Evolutionary conservation across 2,329 filamentous ascomycete genomes (phyloP).

Genomic region (Pyrenophora teres): DNA sequence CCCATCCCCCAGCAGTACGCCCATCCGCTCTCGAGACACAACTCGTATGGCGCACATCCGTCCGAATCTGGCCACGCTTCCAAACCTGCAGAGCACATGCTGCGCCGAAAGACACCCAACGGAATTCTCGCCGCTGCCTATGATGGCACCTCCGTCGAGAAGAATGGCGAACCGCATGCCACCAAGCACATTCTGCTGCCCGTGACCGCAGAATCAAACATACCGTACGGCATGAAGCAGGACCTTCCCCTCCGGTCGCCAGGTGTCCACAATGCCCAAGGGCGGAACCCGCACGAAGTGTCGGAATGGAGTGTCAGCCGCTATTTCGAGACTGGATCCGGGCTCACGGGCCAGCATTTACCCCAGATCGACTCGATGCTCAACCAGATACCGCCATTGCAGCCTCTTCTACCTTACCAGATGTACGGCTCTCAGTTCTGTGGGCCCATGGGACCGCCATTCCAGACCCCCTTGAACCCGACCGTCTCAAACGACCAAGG

Average conservation of each 20-base stretch:
- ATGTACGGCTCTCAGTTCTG: slow-evolving; percentile 43
- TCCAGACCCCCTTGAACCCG: slow-evolving; percentile 44
- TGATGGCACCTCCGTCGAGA: slow-evolving; percentile 78
- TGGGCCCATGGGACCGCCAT: slow-evolving; percentile 39
- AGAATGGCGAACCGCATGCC: slow-evolving; percentile 73
- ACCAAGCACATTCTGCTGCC: slow-evolving; percentile 83
- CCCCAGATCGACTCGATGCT: slow-evolving; percentile 66
- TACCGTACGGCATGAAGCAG: slow-evolving; percentile 42
- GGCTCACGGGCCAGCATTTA: slow-evolving; percentile 48
- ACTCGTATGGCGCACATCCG: slow-evolving; percentile 41
- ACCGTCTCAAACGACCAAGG: slow-evolving; percentile 50
- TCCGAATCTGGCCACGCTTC: slow-evolving; percentile 29
- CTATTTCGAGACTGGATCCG: slow-evolving; percentile 45
- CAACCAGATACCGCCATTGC: slow-evolving; percentile 63
- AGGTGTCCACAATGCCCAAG: slow-evolving; percentile 19
- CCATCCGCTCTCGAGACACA: slow-evolving; percentile 46
- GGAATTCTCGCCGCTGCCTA: slow-evolving; percentile 93
- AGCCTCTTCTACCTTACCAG: slow-evolving; percentile 58
- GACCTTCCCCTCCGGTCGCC: slow-evolving; percentile 46
- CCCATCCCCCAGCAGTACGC: slow-evolving; percentile 46
- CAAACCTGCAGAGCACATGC: slow-evolving; percentile 68
- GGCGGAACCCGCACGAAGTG: slow-evolving; percentile 27
- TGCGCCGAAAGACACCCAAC: slow-evolving; percentile 89
- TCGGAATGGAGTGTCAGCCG: slow-evolving; percentile 44
- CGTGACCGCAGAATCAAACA: slow-evolving; percentile 53